Base-by-base conservation (phyloP, 2,329 filamentous ascomycete species). In the Claviceps sp. region DNA sequence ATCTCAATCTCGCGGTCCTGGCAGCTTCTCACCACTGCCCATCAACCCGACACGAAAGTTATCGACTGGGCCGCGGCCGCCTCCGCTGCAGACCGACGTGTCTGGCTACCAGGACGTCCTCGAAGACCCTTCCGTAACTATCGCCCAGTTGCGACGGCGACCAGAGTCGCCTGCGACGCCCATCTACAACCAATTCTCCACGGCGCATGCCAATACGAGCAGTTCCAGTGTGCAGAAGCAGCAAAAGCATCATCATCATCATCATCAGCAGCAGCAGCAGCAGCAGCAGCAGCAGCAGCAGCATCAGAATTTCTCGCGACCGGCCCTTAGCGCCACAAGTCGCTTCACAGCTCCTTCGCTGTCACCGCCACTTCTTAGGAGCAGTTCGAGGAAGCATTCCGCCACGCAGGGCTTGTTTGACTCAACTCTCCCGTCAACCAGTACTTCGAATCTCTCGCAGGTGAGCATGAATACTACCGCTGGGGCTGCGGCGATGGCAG, bases 321-420 rank as follows among this genome's bases (percentile, higher is more conserved):
- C 79, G 42, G 73, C 11, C 22, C 19, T 14, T 17, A 8, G 68
- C 6, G 55, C 64, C 14, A 54, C 62, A 14, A 52, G 50, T 41
- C 62, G 66, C 24, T 53, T 61, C 47, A 58, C 58, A 48, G 57
- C 63, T 48, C 60, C 65, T 56, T 59, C 61, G 51, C 55, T 62
- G 38, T 55, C 61, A 22, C 60, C 63, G 52, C 68, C 62, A 48
- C 57, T 58, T 51, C 63, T 60, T 50, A 71, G 69, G 55, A 64
- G 62, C 24, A 70, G 85, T 73, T 68, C 78, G 64, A 67, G 83
- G 68, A 83, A 82, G 58, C 78, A 86, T 60, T 87, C 87, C 55
- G 80, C 84, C 58, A 85, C 80, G 8, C 85, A 87, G 64, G 87
- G 87, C 60, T 79, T 83, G 61, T 90, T 90, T 62, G 86, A 90